Percentiles rank a stretch among this genome's conserved stretches.
These are phyloP conservation scores for Daldinia sp. DNA, from an alignment of 2,329 filamentous ascomycete species.

Conservation along the genomic window DNA sequence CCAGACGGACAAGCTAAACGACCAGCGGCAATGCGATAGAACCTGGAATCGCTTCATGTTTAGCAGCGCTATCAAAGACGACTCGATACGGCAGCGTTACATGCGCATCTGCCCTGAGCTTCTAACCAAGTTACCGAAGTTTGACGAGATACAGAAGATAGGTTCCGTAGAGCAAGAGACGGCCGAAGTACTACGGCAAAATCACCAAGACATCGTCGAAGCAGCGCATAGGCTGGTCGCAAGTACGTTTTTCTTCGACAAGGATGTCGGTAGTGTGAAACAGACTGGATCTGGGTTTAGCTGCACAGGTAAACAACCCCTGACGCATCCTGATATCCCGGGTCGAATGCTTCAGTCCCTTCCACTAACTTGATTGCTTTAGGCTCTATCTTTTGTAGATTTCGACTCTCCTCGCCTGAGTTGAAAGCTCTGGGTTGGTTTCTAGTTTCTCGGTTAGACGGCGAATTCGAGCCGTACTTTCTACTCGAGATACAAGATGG, in stretches of 20 bases:
- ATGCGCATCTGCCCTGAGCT: conserved; percentile 46
- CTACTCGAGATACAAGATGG: conserved; percentile 41
- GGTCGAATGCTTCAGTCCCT: too few species aligned
- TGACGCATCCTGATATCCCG: too few species aligned
- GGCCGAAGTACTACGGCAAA: conserved; percentile 39
- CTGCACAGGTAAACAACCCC: conserved; percentile 45
- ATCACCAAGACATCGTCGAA: conserved; percentile 41
- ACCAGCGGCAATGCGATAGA: conserved; percentile 40
- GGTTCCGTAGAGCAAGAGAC: conserved; percentile 41
- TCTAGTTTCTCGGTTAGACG: conserved; percentile 43
- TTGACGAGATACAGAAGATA: conserved; percentile 44
- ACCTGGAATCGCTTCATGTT: conserved; percentile 42
- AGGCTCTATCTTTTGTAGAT: conserved; percentile 46
- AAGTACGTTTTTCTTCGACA: conserved; percentile 48
- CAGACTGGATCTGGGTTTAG: conserved; percentile 42
- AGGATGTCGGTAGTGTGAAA: conserved; percentile 42
- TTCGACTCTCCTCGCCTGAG: conserved; percentile 41
- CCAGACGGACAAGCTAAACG: conserved; percentile 41
- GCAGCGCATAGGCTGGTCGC: conserved; percentile 46
- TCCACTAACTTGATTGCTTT: too few species aligned
- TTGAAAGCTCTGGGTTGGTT: conserved; percentile 46
- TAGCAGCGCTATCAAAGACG: conserved; percentile 27
- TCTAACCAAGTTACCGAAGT: conserved; percentile 42
- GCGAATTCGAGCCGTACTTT: conserved; percentile 48
- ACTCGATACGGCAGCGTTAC: conserved; percentile 37